phyloP scores from a whole-genome alignment of 768 basidiomycete species.

The Multifurca ochricompacta region DNA sequence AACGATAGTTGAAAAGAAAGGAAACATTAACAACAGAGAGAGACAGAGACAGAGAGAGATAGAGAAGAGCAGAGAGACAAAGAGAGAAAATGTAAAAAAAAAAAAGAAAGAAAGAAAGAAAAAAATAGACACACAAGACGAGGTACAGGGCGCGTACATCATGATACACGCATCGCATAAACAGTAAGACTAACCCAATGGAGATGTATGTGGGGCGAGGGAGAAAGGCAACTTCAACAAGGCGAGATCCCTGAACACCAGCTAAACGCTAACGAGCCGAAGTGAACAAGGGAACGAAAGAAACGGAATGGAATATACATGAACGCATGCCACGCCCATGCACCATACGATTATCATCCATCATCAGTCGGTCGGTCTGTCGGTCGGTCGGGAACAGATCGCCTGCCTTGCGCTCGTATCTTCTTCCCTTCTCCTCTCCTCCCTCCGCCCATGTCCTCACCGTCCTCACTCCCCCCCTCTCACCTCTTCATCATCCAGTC shows the following conservation, averaged over 20 bases:
- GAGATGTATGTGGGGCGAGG: not conserved
- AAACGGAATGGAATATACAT: slow-evolving; percentile 1
- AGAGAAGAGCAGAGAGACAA: not conserved
- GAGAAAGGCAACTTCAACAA: not conserved
- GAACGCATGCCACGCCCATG: not conserved
- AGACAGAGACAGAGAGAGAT: not conserved
- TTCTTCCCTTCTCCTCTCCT: no score
- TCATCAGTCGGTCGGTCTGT: slow-evolving; percentile 6
- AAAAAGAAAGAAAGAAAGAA: not conserved
- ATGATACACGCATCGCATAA: slow-evolving; percentile 1
- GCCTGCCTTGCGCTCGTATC: slow-evolving; percentile 6
- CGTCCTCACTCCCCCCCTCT: not conserved
- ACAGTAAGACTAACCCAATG: slow-evolving; percentile 4
- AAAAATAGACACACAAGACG: not conserved
- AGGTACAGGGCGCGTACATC: not conserved
- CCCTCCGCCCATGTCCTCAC: no score
- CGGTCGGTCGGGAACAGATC: slow-evolving; percentile 16
- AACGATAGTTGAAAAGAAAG: not conserved
- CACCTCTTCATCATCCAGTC: not conserved
- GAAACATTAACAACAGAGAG: not conserved
- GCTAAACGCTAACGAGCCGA: not conserved
- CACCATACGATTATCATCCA: slow-evolving; percentile 2
- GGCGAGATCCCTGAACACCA: not conserved
- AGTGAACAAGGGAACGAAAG: not conserved
- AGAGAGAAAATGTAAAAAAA: not conserved